Evolutionary conservation across 306 rosid genomes (phyloP), one percentile per base, ranked within the genome.

Genomic region (Glycine soja): DNA sequence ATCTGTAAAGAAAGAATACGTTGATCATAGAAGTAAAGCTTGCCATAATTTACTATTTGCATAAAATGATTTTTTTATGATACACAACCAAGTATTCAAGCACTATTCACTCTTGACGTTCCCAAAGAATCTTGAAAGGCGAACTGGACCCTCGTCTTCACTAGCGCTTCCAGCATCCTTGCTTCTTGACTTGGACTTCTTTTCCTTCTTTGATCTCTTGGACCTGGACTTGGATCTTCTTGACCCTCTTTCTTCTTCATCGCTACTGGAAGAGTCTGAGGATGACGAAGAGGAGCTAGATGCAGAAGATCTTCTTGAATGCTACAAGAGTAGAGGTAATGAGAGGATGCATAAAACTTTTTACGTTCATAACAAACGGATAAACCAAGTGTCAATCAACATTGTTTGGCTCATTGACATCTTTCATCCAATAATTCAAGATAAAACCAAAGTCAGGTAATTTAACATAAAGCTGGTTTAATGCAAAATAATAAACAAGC

Each of bases 71-170:
- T 71, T 63, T 62, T 79, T 86, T 86, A 81, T 76, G 74, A 77
- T 83, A 77, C 91, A 89, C 70, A 66, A 61, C 87, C 81, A 52
- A 15, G 72, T 24, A 24, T 24, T 19, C 78, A 73, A 84, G 76
- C 69, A 84, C 78, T 69, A 36, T 87, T 70, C 83, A 81, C 85
- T 90, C 91, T 91, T 96, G 64, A 72, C 82, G 59, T 34, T 85
- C 77, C 87, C 97, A 76, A 96, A 96, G 88, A 96, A 96, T 89
- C 89, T 91, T 36, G 98, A 96, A 61, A 96, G 99, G 58, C 91
- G 97, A 75, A 93, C 91, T 4, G 98, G 99, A 13, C 99, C 99
- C 32, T 69, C 90, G 85, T 76, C 85, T 64, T 89, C 96, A 3
- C 80, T 68, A 9, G 30, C 30, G 30, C 30, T 24, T 24, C 77